A percentile compares a stretch with the other conserved stretches of the same genome.
Conservation (phyloP, 1,139 yeast genomes). For the Candida glucosophila region DNA sequence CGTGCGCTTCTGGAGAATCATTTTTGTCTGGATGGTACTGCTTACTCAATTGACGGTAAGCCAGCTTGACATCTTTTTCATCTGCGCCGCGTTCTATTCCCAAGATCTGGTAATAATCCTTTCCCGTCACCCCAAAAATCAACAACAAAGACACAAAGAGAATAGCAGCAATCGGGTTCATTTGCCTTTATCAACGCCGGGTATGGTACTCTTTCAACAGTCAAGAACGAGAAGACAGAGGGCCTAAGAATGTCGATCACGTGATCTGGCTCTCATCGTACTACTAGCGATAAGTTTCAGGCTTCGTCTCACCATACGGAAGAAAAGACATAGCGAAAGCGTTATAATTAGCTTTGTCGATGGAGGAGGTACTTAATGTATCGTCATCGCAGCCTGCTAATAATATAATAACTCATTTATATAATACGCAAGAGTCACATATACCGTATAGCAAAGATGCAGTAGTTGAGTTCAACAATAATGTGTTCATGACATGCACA, state of each 20-base stretch:
- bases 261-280: no score
- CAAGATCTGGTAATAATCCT: conserved; percentile 36
- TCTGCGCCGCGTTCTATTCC: conserved; percentile 64
- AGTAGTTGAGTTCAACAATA: conserved; percentile 20
- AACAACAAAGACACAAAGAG: no score
- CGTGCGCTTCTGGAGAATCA: conserved; percentile 72
- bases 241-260: no score
- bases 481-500: conserved; percentile 22
- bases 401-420: conserved; percentile 69
- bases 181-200: no score
- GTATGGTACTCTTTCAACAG: no score
- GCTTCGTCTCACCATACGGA: no score
- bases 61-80: conserved; percentile 78
- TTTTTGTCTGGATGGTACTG: conserved; percentile 95
- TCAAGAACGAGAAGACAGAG: no score
- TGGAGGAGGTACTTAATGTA: conserved; percentile 70
- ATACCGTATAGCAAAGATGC: conserved; percentile 39
- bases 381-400: conserved; percentile 69
- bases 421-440: conserved; percentile 67
- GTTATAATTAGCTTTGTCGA: no score
- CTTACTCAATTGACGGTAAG: conserved; percentile 76
- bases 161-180: no score
- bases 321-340: no score
- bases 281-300: no score
- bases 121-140: no score